A percentile compares a stretch with the other conserved stretches of the same genome.
Conservation (phyloP, 75 land plant genomes). For the Ceratopteris richardii region DNA sequence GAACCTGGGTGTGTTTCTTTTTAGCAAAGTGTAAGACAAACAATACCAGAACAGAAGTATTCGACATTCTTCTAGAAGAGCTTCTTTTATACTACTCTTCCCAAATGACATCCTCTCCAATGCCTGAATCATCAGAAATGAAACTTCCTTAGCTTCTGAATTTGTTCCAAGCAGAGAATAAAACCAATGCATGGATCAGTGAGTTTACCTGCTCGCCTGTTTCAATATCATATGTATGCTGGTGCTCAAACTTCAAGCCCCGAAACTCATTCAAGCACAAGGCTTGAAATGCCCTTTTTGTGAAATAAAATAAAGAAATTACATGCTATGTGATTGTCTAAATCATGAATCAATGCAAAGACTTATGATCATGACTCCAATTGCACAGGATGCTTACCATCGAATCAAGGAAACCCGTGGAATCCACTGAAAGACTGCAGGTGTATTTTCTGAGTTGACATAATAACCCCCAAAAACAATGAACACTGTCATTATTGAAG, state of each 20-base stretch:
- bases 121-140: conserved; percentile 33
- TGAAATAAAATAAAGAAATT: neutral
- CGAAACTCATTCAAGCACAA: conserved; percentile 88
- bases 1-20: conserved; percentile 80
- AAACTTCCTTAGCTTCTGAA: neutral
- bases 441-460: conserved; percentile 92
- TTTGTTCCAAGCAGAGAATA: too few species aligned
- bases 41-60: conserved; percentile 88
- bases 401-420: conserved; percentile 90
- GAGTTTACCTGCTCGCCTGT: conserved; percentile 78
- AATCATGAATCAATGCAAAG: neutral
- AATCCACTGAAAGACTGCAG: conserved; percentile 87
- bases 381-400: conserved; percentile 65
- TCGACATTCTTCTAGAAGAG: conserved; percentile 68
- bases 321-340: neutral
- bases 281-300: conserved; percentile 99
- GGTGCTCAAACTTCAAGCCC: conserved; percentile 76
- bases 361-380: too few species aligned
- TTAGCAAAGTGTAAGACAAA: conserved; percentile 73
- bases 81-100: conserved; percentile 50
- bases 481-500: conserved; percentile 97
- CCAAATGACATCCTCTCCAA: conserved; percentile 82
- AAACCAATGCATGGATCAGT: neutral
- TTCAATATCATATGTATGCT: conserved; percentile 67
- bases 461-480: conserved; percentile 99